Evolutionary conservation across 768 basidiomycete genomes (phyloP).

Genomic region (Flagelloscypha sp.): DNA sequence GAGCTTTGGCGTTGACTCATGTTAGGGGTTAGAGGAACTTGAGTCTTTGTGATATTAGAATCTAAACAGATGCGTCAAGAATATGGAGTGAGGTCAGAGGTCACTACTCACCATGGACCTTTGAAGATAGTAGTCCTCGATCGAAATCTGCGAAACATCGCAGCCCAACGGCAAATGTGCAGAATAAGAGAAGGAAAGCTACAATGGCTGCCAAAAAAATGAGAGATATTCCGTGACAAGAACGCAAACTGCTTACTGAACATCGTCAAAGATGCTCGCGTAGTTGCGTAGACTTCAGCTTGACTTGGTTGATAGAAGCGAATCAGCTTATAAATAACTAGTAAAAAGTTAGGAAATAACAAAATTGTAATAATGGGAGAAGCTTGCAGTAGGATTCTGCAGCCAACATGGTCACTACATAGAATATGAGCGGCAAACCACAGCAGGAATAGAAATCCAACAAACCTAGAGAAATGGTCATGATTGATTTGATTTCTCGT

Average conservation of each 20-base stretch:
- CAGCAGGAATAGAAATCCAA: slow-evolving; percentile 1
- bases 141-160: slow-evolving; percentile 80
- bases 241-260: slow-evolving; percentile 50
- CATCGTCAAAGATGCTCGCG: slow-evolving; percentile 68
- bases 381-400: slow-evolving; percentile 68
- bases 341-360: slow-evolving; percentile 1
- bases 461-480: slow-evolving; percentile 1
- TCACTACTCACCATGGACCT: slow-evolving; percentile 68
- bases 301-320: slow-evolving; percentile 69
- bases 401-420: slow-evolving; percentile 69
- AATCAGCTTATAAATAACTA: slow-evolving; percentile 56
- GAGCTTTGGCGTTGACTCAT: slow-evolving; percentile 40
- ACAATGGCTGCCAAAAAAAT: slow-evolving; percentile 49
- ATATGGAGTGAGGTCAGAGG: no score
- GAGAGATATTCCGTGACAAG: slow-evolving; percentile 1
- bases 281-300: slow-evolving; percentile 49
- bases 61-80: slow-evolving; percentile 23
- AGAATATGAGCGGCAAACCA: slow-evolving; percentile 57
- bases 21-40: no score
- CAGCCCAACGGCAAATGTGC: slow-evolving; percentile 69
- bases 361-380: slow-evolving; percentile 1
- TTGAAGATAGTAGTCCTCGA: slow-evolving; percentile 65
- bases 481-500: slow-evolving; percentile 73
- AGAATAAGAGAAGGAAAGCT: slow-evolving; percentile 64
- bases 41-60: slow-evolving; percentile 13